Percentiles rank a stretch among this genome's conserved stretches.
Evolutionary conservation across 805 yeast genomes (phyloP).

Genomic region (Metschnikowia orientalis): DNA sequence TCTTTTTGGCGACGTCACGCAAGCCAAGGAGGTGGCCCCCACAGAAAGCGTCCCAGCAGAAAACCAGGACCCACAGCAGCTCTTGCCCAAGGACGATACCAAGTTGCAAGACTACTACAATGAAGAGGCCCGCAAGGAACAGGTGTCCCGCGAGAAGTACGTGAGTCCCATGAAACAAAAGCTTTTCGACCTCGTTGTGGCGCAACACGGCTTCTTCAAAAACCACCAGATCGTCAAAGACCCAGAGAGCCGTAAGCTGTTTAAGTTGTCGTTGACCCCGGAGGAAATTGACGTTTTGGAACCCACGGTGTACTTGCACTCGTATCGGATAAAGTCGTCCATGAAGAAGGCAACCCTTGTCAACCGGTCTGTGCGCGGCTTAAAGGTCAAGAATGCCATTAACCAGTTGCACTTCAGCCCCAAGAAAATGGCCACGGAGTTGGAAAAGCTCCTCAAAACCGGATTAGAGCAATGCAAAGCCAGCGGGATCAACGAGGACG

Average conservation of each 20-base stretch:
- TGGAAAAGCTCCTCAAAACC: conserved; percentile 66
- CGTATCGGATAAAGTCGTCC: conserved; percentile 81
- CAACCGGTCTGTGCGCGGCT: conserved; percentile 67
- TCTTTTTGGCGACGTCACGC: conserved; percentile 33
- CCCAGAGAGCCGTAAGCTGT: conserved; percentile 42
- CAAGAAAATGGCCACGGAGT: conserved; percentile 73
- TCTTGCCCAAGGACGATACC: conserved; percentile 30
- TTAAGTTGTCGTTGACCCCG: conserved; percentile 52
- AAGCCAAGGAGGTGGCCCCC: conserved; percentile 9
- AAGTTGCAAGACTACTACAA: conserved; percentile 47
- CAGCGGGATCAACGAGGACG: conserved; percentile 55
- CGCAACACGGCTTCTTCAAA: conserved; percentile 63
- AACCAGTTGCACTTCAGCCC: conserved; percentile 87
- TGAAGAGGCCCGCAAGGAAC: conserved; percentile 43
- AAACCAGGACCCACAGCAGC: conserved; percentile 10
- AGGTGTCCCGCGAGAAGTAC: conserved; percentile 47
- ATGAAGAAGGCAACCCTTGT: conserved; percentile 83
- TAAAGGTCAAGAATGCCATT: conserved; percentile 73
- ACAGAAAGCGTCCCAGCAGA: conserved; percentile 7
- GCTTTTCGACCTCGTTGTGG: conserved; percentile 59
- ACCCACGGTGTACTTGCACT: conserved; percentile 79
- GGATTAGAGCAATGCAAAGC: conserved; percentile 67
- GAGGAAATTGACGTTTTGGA: conserved; percentile 76
- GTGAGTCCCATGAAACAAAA: conserved; percentile 68
- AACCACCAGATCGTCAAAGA: conserved; percentile 47